Evolutionary conservation across 176 grass and related monocot genomes (phyloP).

Genomic region (Rhynchospora breviuscula): DNA sequence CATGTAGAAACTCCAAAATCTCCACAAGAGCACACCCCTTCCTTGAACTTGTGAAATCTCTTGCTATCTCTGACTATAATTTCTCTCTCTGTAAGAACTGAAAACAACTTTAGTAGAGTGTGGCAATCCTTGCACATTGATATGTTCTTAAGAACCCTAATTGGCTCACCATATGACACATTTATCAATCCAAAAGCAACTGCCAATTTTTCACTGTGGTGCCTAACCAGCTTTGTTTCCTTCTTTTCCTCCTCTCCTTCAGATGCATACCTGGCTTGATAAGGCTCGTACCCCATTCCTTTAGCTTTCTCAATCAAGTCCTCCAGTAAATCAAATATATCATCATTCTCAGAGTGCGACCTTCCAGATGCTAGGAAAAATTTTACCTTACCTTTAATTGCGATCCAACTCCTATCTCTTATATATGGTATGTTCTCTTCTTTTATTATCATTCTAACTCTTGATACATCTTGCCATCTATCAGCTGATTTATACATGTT

Average conservation of each 20-base stretch:
- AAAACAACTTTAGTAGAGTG: conserved; percentile 60
- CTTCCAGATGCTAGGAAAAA: conserved; percentile 61
- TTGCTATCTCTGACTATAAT: conserved; percentile 74
- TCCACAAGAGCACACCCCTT: conserved; percentile 69
- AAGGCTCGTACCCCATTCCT: conserved; percentile 60
- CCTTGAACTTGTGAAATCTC: conserved; percentile 72
- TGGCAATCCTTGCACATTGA: conserved; percentile 93
- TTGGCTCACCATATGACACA: conserved; percentile 29
- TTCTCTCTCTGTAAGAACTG: conserved; percentile 59
- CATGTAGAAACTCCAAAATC: conserved; percentile 64
- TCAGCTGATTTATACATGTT: conserved; percentile 78
- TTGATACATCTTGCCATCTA: conserved; percentile 55
- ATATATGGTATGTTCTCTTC: conserved; percentile 54
- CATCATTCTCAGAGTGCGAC: conserved; percentile 31
- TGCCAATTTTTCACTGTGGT: conserved; percentile 85
- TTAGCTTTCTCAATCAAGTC: conserved; percentile 56
- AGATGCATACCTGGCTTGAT: conserved; percentile 48
- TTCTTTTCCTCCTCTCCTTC: conserved; percentile 47
- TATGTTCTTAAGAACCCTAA: conserved; percentile 73
- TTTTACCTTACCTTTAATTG: conserved; percentile 60
- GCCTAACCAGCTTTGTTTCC: conserved; percentile 27
- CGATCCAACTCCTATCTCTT: conserved; percentile 78
- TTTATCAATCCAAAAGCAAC: conserved; percentile 66
- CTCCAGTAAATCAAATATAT: conserved; percentile 50
- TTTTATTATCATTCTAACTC: conserved; percentile 65